Conservation (phyloP, 164 flowering plant species). For the Hamamelis virginiana region DNA sequence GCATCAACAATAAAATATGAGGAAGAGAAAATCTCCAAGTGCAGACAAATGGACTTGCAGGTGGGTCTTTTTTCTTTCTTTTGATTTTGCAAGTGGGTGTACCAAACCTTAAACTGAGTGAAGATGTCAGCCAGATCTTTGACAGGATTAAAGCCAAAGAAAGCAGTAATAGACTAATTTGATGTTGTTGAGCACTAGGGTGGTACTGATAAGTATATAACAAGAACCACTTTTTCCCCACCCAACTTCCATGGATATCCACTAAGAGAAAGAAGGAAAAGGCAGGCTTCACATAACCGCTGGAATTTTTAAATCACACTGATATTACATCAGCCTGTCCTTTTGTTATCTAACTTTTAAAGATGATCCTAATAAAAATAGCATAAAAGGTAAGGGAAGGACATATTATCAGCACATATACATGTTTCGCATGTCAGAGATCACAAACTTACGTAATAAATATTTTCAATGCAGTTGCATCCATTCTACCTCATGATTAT, state of each 20-base stretch:
- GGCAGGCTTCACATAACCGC: slow-evolving; percentile 7
- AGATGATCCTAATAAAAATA: slow-evolving; percentile 16
- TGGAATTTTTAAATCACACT: slow-evolving; percentile 9
- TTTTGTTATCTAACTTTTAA: slow-evolving; percentile 5
- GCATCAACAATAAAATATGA: not conserved
- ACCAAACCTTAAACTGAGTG: slow-evolving; percentile 39
- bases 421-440: not conserved
- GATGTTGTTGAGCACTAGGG: slow-evolving; percentile 27
- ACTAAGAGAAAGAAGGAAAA: not conserved
- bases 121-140: slow-evolving; percentile 33
- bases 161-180: slow-evolving; percentile 19
- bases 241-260: slow-evolving; percentile 9
- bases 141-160: slow-evolving; percentile 34
- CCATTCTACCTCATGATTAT: not conserved
- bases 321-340: slow-evolving; percentile 2
- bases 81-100: slow-evolving; percentile 31
- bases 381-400: slow-evolving; percentile 6
- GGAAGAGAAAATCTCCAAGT: slow-evolving; percentile 16
- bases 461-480: not conserved
- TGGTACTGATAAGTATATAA: slow-evolving; percentile 15
- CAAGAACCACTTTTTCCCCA: slow-evolving; percentile 16
- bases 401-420: slow-evolving; percentile 10
- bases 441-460: not conserved
- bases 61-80: slow-evolving; percentile 17
- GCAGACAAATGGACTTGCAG: slow-evolving; percentile 23